Base-by-base conservation (phyloP, 768 basidiomycete genomes). In the Sarcodon sp. region DNA sequence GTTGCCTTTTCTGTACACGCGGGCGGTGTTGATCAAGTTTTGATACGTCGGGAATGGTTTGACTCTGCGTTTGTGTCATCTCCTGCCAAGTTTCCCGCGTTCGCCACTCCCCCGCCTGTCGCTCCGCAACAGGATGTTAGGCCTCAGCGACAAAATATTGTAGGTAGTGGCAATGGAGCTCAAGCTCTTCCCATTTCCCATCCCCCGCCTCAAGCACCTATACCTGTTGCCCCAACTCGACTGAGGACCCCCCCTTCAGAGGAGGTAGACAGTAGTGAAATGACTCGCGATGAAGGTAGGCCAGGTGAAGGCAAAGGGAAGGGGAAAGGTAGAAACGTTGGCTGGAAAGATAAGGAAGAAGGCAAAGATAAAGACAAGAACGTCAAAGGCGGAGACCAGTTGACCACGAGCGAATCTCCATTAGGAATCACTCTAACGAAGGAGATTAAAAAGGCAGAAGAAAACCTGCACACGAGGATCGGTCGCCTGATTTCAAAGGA, bases 1-100 rank as follows among this genome's bases (percentile, higher is more conserved):
- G 84, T 88, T 5, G 87, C 85, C 32, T 91, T 89, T 65, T 86
- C 84, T 2, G 87, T 91, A n/a, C 88, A 90, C 59, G 80, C 84
- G 13, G 77, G 75, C n/a, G 88, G 88, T 35, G 88, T 91, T 11
- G 88, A 91, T 58, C 88, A 91, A 58, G 78, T 91, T 31, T 74
- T 91, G 46, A 82, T 91, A 55, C 77, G 84, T 53, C 85, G 78
- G 62, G 88, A 91, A 58, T 87, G 86, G 84, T 87, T 76, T 54
- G 84, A 88, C 53, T 57, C 67, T n/a, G 87, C 86, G 0, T 63
- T 86, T 34, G 57, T 66, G 6, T 63, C 69, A 13, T 69, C 80
- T 6, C 61, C 65, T 8, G 69, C 77, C 53, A 88, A 85, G 58
- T 77, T 81, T 64, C 87, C 87, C 13, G 35, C 67, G 21, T 69